phyloP scores from a whole-genome alignment of 176 grass and related monocot species.

The Typha latifolia region DNA sequence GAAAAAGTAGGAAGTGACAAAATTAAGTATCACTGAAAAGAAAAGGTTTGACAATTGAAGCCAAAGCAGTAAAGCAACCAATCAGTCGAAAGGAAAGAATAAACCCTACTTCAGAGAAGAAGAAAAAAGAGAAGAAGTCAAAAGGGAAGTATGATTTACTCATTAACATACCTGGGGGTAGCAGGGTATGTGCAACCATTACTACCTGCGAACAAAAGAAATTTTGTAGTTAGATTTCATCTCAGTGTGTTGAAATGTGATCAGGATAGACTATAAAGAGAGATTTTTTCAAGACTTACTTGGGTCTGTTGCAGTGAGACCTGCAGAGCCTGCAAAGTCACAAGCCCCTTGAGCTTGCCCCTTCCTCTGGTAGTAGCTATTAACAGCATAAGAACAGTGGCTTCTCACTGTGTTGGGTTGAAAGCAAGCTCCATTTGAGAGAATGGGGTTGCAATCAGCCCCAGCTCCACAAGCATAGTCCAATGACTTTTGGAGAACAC shows the following conservation, averaged over 20 bases:
- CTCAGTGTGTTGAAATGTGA: background rate
- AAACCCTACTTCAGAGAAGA: background rate
- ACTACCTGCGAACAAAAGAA: constrained; percentile 30
- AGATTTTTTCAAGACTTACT: constrained; percentile 20
- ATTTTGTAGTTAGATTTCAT: background rate
- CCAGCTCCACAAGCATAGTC: constrained; percentile 78
- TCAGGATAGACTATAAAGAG: background rate
- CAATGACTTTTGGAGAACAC: constrained; percentile 54
- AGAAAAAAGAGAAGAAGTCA: constrained; percentile 3
- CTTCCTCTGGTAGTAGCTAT: constrained; percentile 82
- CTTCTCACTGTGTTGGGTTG: constrained; percentile 53
- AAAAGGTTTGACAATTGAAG: background rate
- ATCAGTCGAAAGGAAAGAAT: background rate
- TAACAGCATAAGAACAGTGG: constrained; percentile 91
- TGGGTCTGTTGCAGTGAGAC: constrained; percentile 37
- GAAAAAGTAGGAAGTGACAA: background rate
- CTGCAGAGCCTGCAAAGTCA: constrained; percentile 46
- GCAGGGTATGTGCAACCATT: constrained; percentile 61
- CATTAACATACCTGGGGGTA: constrained; percentile 29
- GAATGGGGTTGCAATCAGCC: constrained; percentile 59
- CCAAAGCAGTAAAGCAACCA: background rate
- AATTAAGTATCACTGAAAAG: background rate
- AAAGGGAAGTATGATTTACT: constrained; percentile 4
- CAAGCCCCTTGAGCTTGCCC: constrained; percentile 51
- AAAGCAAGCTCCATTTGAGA: constrained; percentile 51